These are phyloP conservation scores for Pythium myriotylum DNA, from an alignment of 352 stramenopile genomes.

Conservation along the genomic window DNA sequence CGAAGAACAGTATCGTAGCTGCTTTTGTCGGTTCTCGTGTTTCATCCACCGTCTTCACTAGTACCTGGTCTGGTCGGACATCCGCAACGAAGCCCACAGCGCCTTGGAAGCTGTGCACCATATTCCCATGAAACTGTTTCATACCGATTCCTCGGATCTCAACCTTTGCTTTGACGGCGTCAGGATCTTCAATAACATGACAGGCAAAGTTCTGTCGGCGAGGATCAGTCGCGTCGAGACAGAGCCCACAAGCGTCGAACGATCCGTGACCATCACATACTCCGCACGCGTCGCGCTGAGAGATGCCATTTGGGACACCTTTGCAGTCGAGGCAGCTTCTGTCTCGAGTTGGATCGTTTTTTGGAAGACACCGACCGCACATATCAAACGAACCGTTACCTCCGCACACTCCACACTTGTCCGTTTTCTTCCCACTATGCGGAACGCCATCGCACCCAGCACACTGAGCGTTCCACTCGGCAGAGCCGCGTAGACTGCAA, in stretches of 20 bases:
- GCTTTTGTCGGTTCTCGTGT: background rate
- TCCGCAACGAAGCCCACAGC: slow-evolving; percentile 21
- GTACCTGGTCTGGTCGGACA: slow-evolving; percentile 6
- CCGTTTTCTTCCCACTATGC: slow-evolving; percentile 28
- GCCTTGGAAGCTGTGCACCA: slow-evolving; percentile 24
- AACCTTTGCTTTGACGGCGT: slow-evolving; percentile 30
- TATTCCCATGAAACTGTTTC: slow-evolving; percentile 19
- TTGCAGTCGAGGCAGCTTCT: slow-evolving; percentile 37
- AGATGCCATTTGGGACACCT: slow-evolving; percentile 27
- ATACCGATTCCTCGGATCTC: slow-evolving; percentile 26
- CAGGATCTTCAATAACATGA: slow-evolving; percentile 34
- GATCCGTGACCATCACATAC: slow-evolving; percentile 37
- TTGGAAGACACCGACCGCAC: slow-evolving; percentile 33
- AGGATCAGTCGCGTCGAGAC: slow-evolving; percentile 34
- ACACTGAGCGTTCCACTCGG: slow-evolving; percentile 34
- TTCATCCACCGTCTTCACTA: slow-evolving; percentile 26
- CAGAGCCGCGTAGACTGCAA: slow-evolving; percentile 12
- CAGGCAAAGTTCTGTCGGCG: slow-evolving; percentile 36
- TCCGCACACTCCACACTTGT: slow-evolving; percentile 38
- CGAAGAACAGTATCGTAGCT: slow-evolving; percentile 22
- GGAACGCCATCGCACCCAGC: slow-evolving; percentile 31
- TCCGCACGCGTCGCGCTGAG: slow-evolving; percentile 29
- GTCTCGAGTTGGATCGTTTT: slow-evolving; percentile 23
- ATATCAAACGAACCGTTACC: slow-evolving; percentile 34
- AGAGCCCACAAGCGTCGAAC: slow-evolving; percentile 43